phyloP scores from a whole-genome alignment of 1,284 basidiomycete genomes.

The Coniferiporia sulphurascens region DNA sequence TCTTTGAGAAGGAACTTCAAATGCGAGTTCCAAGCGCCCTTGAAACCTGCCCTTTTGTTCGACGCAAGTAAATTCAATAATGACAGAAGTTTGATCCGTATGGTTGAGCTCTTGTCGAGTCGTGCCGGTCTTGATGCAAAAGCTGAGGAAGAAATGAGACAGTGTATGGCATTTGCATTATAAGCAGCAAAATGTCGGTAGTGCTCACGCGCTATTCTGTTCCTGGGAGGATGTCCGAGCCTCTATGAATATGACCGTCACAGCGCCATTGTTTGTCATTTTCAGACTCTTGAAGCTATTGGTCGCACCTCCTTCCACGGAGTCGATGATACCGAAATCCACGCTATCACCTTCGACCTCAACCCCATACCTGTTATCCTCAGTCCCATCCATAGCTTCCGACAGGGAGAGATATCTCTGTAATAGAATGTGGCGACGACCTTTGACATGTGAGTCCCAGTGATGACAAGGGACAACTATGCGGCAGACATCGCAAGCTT shows the following conservation, averaged over 20 bases:
- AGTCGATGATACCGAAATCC: slow-evolving; percentile 7
- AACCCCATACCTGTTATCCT: slow-evolving; percentile 34
- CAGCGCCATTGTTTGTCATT: not conserved
- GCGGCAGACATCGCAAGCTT: not conserved
- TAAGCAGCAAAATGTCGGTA: too few relatives aligned
- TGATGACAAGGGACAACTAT: not conserved
- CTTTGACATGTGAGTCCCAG: slow-evolving; percentile 4
- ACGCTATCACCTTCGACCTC: slow-evolving; percentile 28
- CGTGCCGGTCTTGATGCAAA: slow-evolving; percentile 22
- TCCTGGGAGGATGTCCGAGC: not conserved
- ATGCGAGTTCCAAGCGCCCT: slow-evolving; percentile 35
- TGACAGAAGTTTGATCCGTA: slow-evolving; percentile 12
- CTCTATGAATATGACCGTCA: not conserved
- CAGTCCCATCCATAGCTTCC: slow-evolving; percentile 24
- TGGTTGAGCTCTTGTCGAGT: not conserved
- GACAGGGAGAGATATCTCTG: not conserved
- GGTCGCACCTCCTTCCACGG: not conserved
- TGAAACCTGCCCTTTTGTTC: slow-evolving; percentile 32
- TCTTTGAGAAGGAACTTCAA: slow-evolving; percentile 26
- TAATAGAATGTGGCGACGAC: not conserved
- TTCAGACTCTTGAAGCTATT: not conserved
- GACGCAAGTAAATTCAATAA: slow-evolving; percentile 28
- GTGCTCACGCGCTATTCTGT: not conserved
- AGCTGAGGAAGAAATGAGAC: slow-evolving; percentile 22
- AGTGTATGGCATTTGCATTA: not conserved